Evolutionary conservation across 2,329 filamentous ascomycete species (phyloP).

Genomic region (Diplodia sapinea): DNA sequence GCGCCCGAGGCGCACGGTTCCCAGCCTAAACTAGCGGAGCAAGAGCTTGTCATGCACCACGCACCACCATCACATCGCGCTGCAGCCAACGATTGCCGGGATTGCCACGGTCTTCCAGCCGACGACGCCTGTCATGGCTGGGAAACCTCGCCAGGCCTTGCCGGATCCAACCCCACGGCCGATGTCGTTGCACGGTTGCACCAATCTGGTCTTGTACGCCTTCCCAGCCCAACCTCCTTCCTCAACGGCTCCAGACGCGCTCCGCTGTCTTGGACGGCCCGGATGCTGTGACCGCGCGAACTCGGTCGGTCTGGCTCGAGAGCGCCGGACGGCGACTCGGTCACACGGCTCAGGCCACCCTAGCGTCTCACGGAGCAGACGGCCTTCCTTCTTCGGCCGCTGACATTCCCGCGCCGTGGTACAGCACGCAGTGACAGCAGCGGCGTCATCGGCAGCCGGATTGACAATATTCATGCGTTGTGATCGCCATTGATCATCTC

Average conservation of each 20-base stretch:
- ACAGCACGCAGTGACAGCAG: constrained; percentile 29
- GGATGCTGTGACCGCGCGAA: constrained; percentile 27
- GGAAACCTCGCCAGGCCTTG: constrained; percentile 43
- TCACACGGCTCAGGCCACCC: constrained; percentile 9
- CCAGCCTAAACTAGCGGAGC: constrained; percentile 33
- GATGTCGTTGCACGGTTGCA: constrained; percentile 26
- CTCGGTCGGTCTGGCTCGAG: constrained; percentile 18
- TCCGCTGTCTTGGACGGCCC: constrained; percentile 24
- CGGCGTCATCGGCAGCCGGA: constrained; percentile 24
- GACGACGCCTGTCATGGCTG: constrained; percentile 8
- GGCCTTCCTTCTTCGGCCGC: constrained; percentile 24
- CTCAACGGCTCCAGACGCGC: constrained; percentile 8
- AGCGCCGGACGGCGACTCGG: constrained; percentile 2
- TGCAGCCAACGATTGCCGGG: constrained; percentile 22
- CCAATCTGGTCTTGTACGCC: constrained; percentile 28
- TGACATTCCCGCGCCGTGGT: constrained; percentile 22
- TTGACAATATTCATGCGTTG: constrained; percentile 43
- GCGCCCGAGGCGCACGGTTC: constrained; percentile 31
- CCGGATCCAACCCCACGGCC: constrained; percentile 35
- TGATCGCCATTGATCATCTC: constrained; percentile 46
- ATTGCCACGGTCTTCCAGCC: constrained; percentile 18
- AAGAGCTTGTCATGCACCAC: constrained; percentile 46
- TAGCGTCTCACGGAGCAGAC: constrained; percentile 7
- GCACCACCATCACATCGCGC: constrained; percentile 25
- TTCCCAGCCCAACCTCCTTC: constrained; percentile 26